phyloP scores from a whole-genome alignment of 108 stramenopile genomes.

The Cyclotella cryptica region DNA sequence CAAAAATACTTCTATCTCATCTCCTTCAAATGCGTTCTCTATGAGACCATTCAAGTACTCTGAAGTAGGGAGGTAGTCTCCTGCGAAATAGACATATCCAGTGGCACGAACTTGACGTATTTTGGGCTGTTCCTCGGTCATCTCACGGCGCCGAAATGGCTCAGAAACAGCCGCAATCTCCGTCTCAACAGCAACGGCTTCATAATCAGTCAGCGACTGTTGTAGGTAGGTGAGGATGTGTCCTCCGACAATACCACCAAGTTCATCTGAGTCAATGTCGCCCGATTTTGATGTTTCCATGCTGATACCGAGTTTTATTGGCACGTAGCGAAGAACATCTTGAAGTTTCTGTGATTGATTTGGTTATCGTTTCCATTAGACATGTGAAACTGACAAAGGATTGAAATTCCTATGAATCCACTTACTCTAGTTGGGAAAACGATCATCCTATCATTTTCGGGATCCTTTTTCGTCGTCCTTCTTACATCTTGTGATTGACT shows the following conservation, averaged over 20 bases:
- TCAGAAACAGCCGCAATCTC: not conserved
- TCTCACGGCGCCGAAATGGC: not conserved
- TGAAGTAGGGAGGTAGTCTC: constrained; percentile 2
- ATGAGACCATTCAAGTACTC: constrained; percentile 1
- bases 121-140: not conserved
- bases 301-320: constrained; percentile 3
- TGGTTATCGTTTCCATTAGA: not conserved
- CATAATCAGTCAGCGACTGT: not conserved
- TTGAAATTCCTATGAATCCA: no score
- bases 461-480: no score
- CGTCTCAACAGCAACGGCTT: not conserved
- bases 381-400: no score
- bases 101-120: constrained; percentile 4
- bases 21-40: constrained; percentile 1
- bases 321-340: constrained; percentile 5
- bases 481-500: no score
- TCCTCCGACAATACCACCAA: not conserved
- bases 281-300: constrained; percentile 7
- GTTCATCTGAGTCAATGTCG: constrained; percentile 10
- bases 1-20: not conserved
- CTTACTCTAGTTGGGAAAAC: no score
- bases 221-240: constrained; percentile 4
- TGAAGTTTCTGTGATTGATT: constrained; percentile 1
- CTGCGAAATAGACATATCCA: constrained; percentile 6
- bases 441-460: no score